phyloP scores from a whole-genome alignment of 2,329 filamentous ascomycete species.

The Ophiosphaerella korrae region DNA sequence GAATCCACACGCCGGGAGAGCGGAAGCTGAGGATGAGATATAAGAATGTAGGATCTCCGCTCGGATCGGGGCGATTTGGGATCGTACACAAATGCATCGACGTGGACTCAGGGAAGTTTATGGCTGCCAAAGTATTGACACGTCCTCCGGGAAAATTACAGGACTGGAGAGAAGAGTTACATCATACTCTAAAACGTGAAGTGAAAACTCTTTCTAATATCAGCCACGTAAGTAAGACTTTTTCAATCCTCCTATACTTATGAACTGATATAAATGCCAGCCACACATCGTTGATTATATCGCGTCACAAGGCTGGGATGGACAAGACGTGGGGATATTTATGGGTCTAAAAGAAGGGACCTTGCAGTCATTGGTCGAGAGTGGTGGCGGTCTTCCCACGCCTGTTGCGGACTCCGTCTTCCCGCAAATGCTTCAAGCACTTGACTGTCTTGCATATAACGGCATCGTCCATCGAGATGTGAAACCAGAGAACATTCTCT shows the following conservation, averaged over 20 bases:
- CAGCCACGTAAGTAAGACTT: background rate
- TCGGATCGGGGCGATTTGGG: background rate
- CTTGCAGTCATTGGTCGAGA: constrained; percentile 1
- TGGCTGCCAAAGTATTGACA: background rate
- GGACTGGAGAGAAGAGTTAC: background rate
- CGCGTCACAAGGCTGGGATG: constrained; percentile 1
- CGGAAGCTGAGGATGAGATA: no score
- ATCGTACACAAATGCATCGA: background rate
- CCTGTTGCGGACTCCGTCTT: background rate
- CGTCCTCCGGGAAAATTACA: background rate
- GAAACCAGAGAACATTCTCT: constrained; percentile 32
- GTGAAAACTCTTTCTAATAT: constrained; percentile 4
- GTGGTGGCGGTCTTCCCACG: background rate
- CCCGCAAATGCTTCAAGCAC: constrained; percentile 22
- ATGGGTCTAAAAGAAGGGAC: constrained; percentile 5
- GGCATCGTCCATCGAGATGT: constrained; percentile 25
- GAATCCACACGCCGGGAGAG: background rate
- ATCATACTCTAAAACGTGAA: background rate
- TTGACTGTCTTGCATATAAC: constrained; percentile 22
- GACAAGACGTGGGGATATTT: constrained; percentile 3
- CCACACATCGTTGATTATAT: constrained; percentile 15
- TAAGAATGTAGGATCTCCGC: background rate
- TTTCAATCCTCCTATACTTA: background rate
- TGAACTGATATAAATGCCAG: background rate
- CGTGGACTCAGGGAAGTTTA: background rate